Base-by-base conservation (phyloP, 1,139 yeast species). In the Candida sojae region DNA sequence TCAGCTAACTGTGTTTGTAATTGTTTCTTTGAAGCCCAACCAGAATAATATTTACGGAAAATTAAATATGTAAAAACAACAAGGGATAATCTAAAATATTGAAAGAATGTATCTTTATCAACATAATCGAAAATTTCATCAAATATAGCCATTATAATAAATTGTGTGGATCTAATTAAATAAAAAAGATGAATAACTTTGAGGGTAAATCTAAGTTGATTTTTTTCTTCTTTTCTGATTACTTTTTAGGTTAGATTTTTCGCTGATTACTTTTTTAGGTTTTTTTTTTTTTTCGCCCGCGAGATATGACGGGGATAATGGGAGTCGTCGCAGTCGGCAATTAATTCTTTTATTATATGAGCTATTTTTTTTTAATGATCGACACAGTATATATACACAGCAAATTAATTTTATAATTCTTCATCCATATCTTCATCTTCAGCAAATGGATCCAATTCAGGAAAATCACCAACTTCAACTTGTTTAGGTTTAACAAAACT, bases 391-490 rank as follows among this genome's bases (percentile, higher is more conserved):
- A 11, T 25, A 39, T 12, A 25, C 40, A n/a, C 11, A 6, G 12
- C 12, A 6, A 12, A 12, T 12, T 10, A 5, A n/a, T 8, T 12
- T 31, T 43, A 49, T 38, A 45, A 45, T 39, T 47, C 53, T 38
- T 50, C 53, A 38, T 47, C 43, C 34, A 48, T 43, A 39, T 53
- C 55, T 31, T 52, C 54, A 40, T 73, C 75, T 43, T 70, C 70
- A 21, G 58, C 73, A 53, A 76, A 75, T 11, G 73, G 70, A 46
- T 67, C 72, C 37, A 69, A 51, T 49, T 75, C 79, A 0, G 83
- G 82, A 48, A 69, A 80, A 49, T 80, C 83, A 1, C 85, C 86
- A 25, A 74, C 73, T 53, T 77, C 82, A 7, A 80, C 77, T 48
- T 68, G 71, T 46, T 63, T 65, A 1, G 84, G 83, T 50, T 69